Conservation (phyloP, 2,329 filamentous ascomycete genomes). For the Meredithiella fracta region DNA sequence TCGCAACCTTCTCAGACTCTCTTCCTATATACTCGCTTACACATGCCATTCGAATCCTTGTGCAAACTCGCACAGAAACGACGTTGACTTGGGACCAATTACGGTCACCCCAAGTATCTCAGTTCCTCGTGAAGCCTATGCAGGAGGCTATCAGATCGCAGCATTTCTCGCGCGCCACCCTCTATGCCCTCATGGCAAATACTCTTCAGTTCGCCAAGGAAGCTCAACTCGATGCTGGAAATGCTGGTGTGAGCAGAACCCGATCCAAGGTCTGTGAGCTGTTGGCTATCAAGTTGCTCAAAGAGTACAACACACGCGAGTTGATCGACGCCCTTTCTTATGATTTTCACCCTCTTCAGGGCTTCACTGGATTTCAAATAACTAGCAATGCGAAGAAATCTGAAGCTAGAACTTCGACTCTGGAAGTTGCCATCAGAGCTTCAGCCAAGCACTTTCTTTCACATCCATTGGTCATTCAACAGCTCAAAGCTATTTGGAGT, state of each 20-base stretch:
- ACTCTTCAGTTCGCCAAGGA: slow-evolving; percentile 88
- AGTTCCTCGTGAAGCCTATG: slow-evolving; percentile 90
- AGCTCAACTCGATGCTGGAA: slow-evolving; percentile 63
- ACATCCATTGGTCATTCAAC: slow-evolving; percentile 80
- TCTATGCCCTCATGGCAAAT: slow-evolving; percentile 86
- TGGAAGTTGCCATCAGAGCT: slow-evolving; percentile 84
- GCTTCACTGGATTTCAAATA: slow-evolving; percentile 37
- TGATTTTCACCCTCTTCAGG: slow-evolving; percentile 85
- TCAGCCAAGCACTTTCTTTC: slow-evolving; percentile 86
- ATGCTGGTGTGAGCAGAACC: slow-evolving; percentile 67
- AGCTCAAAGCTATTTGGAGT: slow-evolving; percentile 94
- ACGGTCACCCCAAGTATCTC: slow-evolving; percentile 85
- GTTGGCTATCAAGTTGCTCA: slow-evolving; percentile 72
- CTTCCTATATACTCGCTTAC: slow-evolving; percentile 82
- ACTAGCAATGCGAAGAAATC: slow-evolving; percentile 21
- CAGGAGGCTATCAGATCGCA: slow-evolving; percentile 71
- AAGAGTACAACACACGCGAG: slow-evolving; percentile 77
- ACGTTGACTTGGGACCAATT: slow-evolving; percentile 89
- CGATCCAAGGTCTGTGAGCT: slow-evolving; percentile 81
- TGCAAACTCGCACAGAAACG: slow-evolving; percentile 75
- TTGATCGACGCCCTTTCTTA: slow-evolving; percentile 89
- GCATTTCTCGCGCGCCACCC: slow-evolving; percentile 70
- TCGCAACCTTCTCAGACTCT: slow-evolving; percentile 40
- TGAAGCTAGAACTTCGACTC: slow-evolving; percentile 62
- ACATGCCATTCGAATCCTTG: slow-evolving; percentile 72